These are phyloP conservation scores for Pharnaceum exiguum DNA, from an alignment of 148 eudicot species.

Conservation along the genomic window DNA sequence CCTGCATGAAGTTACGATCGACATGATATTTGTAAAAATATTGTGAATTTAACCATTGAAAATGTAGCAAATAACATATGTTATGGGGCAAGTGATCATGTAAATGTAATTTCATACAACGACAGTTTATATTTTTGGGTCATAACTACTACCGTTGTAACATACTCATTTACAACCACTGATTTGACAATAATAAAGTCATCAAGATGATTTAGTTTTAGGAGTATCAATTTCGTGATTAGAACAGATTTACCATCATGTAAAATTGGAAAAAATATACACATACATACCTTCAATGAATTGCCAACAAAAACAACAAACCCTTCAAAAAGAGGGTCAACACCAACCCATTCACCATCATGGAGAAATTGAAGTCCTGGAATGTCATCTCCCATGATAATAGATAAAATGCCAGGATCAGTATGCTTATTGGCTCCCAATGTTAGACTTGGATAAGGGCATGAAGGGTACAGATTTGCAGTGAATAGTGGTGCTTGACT, in stretches of 20 bases:
- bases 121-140: too few species aligned
- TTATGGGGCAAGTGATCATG: too few species aligned
- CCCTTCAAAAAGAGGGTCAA: constrained; percentile 24
- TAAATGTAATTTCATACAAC: too few species aligned
- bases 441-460: constrained; percentile 13
- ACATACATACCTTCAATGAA: constrained; percentile 13
- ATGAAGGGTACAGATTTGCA: constrained; percentile 13
- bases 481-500: background rate
- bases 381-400: constrained; percentile 17
- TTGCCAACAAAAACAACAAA: constrained; percentile 19
- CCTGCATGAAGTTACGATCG: constrained; percentile 9
- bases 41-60: background rate
- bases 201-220: too few species aligned
- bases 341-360: constrained; percentile 22
- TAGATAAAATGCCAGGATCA: constrained; percentile 18
- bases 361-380: constrained; percentile 26
- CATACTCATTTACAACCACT: too few species aligned
- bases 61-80: too few species aligned
- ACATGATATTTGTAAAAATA: background rate
- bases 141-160: too few species aligned
- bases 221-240: too few species aligned
- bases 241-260: background rate
- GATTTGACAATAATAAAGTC: too few species aligned
- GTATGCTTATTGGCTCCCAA: constrained; percentile 10
- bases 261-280: background rate